Conservation (phyloP, 73 alveolate genomes). For the Paramecium biaurelia region DNA sequence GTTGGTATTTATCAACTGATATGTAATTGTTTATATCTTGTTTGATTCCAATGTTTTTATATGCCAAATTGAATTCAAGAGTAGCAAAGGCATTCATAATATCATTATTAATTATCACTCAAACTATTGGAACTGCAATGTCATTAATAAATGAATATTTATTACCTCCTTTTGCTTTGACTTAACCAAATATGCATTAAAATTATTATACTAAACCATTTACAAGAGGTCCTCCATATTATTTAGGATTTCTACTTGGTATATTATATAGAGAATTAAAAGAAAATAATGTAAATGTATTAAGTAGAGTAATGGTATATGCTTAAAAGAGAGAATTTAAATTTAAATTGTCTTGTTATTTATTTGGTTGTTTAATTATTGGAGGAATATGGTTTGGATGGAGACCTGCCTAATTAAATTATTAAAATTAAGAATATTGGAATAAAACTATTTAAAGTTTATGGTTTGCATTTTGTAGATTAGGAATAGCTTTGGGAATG, state of each 20-base stretch:
- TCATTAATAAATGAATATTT: neutral
- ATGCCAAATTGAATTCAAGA: neutral
- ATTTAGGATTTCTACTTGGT: conserved; percentile 49
- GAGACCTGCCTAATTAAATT: neutral
- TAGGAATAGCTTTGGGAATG: neutral
- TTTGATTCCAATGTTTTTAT: conserved; percentile 31
- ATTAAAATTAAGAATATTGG: neutral
- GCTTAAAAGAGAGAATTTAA: neutral
- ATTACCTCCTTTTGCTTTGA: conserved; percentile 23
- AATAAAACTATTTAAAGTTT: neutral
- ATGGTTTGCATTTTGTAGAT: conserved; percentile 5
- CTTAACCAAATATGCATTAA: neutral
- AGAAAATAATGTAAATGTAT: neutral
- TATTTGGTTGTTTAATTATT: neutral
- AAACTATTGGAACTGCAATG: conserved; percentile 26
- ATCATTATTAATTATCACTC: neutral
- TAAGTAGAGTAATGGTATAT: neutral
- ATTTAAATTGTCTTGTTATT: neutral
- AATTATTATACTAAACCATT: conserved; percentile 45
- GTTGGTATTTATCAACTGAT: conserved; percentile 61
- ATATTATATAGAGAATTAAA: conserved; percentile 37
- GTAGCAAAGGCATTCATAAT: neutral
- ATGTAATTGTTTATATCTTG: conserved; percentile 16
- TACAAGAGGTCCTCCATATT: conserved; percentile 60
- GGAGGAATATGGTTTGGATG: conserved; percentile 28